Evolutionary conservation across 1,284 basidiomycete genomes (phyloP).

Genomic region (Leccinum griseonigrum): DNA sequence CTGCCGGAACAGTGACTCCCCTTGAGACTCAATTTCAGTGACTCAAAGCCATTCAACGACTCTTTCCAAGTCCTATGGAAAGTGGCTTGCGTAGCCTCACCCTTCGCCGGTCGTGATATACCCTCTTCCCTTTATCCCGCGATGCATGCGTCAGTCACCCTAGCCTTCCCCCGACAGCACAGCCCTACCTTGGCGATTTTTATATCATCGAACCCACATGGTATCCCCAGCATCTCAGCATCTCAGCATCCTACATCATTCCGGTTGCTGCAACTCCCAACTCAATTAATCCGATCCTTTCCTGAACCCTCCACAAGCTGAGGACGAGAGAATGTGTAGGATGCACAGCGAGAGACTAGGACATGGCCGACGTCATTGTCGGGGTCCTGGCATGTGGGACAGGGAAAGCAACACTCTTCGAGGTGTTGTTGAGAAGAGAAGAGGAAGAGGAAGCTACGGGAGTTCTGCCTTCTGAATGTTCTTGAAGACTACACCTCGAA

Average conservation of each 20-base stretch:
- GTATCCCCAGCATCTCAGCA: conserved; percentile 65
- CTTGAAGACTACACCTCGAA: conserved; percentile 48
- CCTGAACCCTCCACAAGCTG: conserved; percentile 38
- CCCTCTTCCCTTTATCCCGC: conserved; percentile 35
- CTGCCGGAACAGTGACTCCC: too few species aligned
- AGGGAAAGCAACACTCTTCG: conserved; percentile 84
- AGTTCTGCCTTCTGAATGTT: conserved; percentile 42
- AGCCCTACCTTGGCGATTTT: conserved; percentile 40
- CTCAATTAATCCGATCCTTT: conserved; percentile 58
- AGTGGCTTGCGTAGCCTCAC: conserved; percentile 21
- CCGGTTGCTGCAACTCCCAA: conserved; percentile 49
- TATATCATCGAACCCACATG: conserved; percentile 61
- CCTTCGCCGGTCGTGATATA: conserved; percentile 27
- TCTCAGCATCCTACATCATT: conserved; percentile 50
- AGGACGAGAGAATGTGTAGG: conserved; percentile 87
- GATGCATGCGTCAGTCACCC: conserved; percentile 44
- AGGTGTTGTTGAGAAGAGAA: conserved; percentile 72
- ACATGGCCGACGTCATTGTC: conserved; percentile 95
- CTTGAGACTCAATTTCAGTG: conserved; percentile 12
- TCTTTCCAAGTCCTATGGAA: conserved; percentile 28
- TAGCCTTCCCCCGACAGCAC: conserved; percentile 40
- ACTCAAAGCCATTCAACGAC: conserved; percentile 29
- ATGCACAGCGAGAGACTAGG: conserved; percentile 98
- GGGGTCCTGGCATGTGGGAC: conserved; percentile 86
- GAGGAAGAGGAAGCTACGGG: conserved; percentile 58